Evolutionary conservation across 2,329 filamentous ascomycete species (phyloP).

Genomic region (Aspergillus pseudotamarii): DNA sequence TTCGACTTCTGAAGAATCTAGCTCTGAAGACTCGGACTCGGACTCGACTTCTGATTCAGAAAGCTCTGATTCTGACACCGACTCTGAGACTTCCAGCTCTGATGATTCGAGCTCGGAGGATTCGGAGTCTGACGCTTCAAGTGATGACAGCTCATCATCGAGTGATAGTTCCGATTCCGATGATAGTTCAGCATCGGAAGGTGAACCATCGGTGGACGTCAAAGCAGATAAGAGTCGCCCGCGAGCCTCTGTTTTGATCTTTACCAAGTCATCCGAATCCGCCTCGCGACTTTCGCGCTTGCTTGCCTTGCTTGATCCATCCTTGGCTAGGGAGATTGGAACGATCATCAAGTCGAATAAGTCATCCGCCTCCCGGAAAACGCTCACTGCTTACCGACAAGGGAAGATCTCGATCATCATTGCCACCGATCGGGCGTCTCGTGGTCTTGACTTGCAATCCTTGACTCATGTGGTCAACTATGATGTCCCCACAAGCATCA

Average conservation of each 20-base stretch:
- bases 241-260: conserved; percentile 67
- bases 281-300: conserved; percentile 85
- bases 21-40: conserved; percentile 29
- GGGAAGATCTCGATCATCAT: conserved; percentile 73
- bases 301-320: conserved; percentile 66
- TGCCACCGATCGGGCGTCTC: conserved; percentile 89
- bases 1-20: conserved; percentile 35
- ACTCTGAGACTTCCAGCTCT: conserved; percentile 21
- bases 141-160: conserved; percentile 18
- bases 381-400: conserved; percentile 66
- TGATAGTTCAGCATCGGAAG: conserved; percentile 23
- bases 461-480: conserved; percentile 91
- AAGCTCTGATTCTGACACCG: conserved; percentile 27
- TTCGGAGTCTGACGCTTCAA: conserved; percentile 37
- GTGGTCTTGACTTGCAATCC: conserved; percentile 79
- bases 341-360: conserved; percentile 78
- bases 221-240: conserved; percentile 30
- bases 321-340: conserved; percentile 60
- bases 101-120: conserved; percentile 25
- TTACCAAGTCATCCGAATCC: conserved; percentile 87
- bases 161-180: conserved; percentile 19
- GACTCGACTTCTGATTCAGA: conserved; percentile 30
- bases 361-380: conserved; percentile 69
- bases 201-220: conserved; percentile 14
- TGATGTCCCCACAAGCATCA: conserved; percentile 79